These are phyloP conservation scores for Seiridium cupressi DNA, from an alignment of 2,329 filamentous ascomycete genomes.

Conservation along the genomic window DNA sequence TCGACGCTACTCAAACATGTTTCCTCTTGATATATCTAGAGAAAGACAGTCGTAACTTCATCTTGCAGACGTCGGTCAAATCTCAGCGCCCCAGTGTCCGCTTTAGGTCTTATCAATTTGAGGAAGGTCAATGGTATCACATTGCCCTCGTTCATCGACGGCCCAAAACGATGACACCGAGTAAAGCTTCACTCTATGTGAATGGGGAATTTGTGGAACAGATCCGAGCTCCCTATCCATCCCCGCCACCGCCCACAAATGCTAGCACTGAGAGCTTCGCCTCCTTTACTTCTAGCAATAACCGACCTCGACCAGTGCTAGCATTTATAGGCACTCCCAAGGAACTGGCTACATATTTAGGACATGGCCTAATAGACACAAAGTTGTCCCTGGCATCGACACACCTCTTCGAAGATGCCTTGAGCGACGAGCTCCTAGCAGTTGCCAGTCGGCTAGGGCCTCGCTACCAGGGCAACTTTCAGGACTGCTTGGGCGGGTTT, in stretches of 20 bases:
- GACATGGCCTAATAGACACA: constrained; percentile 70
- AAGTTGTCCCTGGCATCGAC: constrained; percentile 89
- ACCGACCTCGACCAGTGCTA: constrained; percentile 70
- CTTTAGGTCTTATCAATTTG: constrained; percentile 81
- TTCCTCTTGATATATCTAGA: constrained; percentile 94
- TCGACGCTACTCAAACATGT: constrained; percentile 87
- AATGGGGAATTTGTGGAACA: constrained; percentile 94
- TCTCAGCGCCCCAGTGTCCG: constrained; percentile 85
- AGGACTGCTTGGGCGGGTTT: constrained; percentile 92
- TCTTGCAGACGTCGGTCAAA: constrained; percentile 90
- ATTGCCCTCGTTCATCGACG: constrained; percentile 83
- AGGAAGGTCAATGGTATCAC: constrained; percentile 85
- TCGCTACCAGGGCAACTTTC: constrained; percentile 92
- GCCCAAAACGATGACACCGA: constrained; percentile 70
- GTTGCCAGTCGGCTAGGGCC: constrained; percentile 89
- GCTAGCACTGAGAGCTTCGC: constrained; percentile 66
- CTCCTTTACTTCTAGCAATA: constrained; percentile 59
- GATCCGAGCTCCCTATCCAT: constrained; percentile 83
- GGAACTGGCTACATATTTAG: constrained; percentile 75
- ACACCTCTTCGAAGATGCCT: constrained; percentile 80
- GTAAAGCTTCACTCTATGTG: constrained; percentile 85
- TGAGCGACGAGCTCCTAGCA: constrained; percentile 88
- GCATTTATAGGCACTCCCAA: constrained; percentile 92
- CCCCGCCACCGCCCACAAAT: constrained; percentile 65
- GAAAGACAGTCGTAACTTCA: constrained; percentile 89